Evolutionary conservation across 129 eudicot species (phyloP).

Genomic region (Helianthus tuberosus): DNA sequence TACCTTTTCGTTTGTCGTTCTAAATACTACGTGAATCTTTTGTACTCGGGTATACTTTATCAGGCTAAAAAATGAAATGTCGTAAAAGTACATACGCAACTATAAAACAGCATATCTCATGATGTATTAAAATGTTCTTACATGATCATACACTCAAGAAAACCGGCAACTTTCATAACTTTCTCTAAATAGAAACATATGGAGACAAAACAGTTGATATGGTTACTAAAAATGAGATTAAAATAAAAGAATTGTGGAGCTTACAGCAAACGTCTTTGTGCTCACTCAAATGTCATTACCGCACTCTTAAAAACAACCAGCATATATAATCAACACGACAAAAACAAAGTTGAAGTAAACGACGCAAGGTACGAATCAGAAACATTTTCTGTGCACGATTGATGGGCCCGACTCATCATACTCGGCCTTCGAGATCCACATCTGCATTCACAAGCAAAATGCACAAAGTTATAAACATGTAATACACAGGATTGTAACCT

Average conservation of each 20-base stretch:
- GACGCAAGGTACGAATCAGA: slow-evolving; percentile 36
- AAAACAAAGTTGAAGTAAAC: slow-evolving; percentile 19
- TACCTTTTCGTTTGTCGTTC: too few species aligned
- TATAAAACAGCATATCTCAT: too few species aligned
- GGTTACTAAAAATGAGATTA: slow-evolving; percentile 32
- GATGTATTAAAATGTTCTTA: too few species aligned
- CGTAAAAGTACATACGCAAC: too few species aligned
- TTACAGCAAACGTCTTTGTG: slow-evolving; percentile 24
- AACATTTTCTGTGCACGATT: slow-evolving; percentile 61
- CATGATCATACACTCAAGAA: too few species aligned
- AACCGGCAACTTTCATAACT: too few species aligned
- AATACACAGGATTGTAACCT: too few species aligned
- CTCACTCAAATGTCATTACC: slow-evolving; percentile 26
- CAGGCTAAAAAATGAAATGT: too few species aligned
- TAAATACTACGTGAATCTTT: too few species aligned
- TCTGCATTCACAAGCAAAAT: slow-evolving; percentile 35
- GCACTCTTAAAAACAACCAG: slow-evolving; percentile 22
- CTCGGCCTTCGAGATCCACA: slow-evolving; percentile 58
- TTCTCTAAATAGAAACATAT: too few species aligned
- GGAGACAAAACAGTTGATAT: background rate
- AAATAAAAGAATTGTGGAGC: slow-evolving; percentile 34
- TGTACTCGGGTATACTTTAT: too few species aligned
- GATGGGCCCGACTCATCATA: slow-evolving; percentile 47
- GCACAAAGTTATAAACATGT: slow-evolving; percentile 7
- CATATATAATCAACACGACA: slow-evolving; percentile 23